Percentiles rank a stretch among this genome's conserved stretches.
These are phyloP conservation scores for Microbotryum silenes-acaulis DNA, from an alignment of 1,284 basidiomycete species.

Conservation along the genomic window DNA sequence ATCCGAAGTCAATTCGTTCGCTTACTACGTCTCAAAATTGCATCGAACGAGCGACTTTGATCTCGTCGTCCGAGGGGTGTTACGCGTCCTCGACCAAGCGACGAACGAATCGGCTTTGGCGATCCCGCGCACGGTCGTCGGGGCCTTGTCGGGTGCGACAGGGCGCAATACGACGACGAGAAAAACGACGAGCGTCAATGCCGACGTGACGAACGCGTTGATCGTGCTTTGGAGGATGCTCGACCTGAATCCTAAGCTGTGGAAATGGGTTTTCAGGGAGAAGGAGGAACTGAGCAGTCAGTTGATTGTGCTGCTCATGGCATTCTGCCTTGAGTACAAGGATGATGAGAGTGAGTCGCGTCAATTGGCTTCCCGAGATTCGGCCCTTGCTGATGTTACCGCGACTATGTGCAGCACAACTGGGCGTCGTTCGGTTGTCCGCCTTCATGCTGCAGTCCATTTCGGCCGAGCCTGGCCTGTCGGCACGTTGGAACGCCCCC, in stretches of 20 bases:
- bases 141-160: background rate
- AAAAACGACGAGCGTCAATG: background rate
- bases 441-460: conserved; percentile 88
- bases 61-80: conserved; percentile 67
- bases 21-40: conserved; percentile 80
- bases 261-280: background rate
- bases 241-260: conserved; percentile 44
- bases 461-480: conserved; percentile 73
- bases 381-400: conserved; percentile 27
- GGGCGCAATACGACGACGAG: background rate
- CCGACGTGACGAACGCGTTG: conserved; percentile 38
- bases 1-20: conserved; percentile 71
- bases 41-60: conserved; percentile 80
- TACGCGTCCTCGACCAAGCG: conserved; percentile 63
- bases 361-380: conserved; percentile 15
- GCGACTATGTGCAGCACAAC: conserved; percentile 55
- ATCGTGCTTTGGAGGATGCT: conserved; percentile 83
- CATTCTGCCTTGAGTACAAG: conserved; percentile 73
- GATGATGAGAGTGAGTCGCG: conserved; percentile 67
- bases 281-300: conserved; percentile 49
- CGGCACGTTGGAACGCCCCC: conserved; percentile 52
- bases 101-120: conserved; percentile 31
- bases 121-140: background rate
- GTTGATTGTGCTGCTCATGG: conserved; percentile 65
- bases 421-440: conserved; percentile 78